Conservation (phyloP, 2,329 filamentous ascomycete genomes). For the Colletotrichum sp. region DNA sequence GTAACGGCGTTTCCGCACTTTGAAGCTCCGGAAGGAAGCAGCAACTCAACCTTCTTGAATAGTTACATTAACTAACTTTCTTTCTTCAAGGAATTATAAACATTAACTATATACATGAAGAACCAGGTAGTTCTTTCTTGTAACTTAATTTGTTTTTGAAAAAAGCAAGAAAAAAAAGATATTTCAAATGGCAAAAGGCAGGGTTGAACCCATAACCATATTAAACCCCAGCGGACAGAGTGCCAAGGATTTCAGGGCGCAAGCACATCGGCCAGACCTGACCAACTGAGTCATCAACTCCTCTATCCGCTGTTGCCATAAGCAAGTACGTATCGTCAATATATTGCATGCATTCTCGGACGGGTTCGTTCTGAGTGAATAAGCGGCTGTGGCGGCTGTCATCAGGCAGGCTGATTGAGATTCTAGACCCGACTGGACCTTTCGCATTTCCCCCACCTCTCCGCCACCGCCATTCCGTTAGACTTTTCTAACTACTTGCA, state of each 20-base stretch:
- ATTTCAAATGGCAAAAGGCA: neutral
- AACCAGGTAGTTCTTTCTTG: no score
- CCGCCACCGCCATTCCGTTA: neutral
- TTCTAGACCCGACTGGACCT: conserved; percentile 36
- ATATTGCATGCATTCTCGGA: neutral
- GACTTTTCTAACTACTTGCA: neutral
- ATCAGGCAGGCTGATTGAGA: conserved; percentile 29
- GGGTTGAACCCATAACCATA: neutral
- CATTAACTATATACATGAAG: neutral
- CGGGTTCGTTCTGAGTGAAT: neutral
- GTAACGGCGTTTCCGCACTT: neutral
- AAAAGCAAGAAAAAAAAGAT: neutral
- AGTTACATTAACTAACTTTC: neutral
- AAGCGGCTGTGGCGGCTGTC: neutral
- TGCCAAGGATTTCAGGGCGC: neutral
- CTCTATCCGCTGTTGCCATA: neutral
- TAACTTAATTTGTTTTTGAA: no score
- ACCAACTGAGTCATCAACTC: neutral
- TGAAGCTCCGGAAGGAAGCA: neutral
- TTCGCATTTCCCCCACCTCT: neutral
- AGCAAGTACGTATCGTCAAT: fast-evolving
- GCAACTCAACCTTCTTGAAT: fast-evolving
- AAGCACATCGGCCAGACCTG: neutral
- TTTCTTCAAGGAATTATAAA: neutral
- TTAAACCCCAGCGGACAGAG: neutral